phyloP scores from a whole-genome alignment of 768 basidiomycete genomes.

The Leccinum sublutescens region DNA sequence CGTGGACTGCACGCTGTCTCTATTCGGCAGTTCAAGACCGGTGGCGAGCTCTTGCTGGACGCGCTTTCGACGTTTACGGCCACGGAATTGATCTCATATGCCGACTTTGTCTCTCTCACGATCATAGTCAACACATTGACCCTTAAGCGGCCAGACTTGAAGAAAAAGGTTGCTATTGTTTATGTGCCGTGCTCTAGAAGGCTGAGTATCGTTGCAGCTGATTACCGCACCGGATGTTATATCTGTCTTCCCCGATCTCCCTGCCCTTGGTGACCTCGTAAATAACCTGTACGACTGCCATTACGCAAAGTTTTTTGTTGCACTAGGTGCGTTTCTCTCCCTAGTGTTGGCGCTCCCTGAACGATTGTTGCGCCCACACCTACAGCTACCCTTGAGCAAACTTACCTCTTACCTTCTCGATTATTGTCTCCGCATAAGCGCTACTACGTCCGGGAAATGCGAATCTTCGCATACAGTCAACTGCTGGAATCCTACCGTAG shows the following conservation, averaged over 20 bases:
- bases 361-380: neutral
- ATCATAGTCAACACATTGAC: conserved; percentile 78
- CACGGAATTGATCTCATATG: conserved; percentile 82
- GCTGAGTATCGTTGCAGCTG: conserved; percentile 47
- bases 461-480: conserved; percentile 89
- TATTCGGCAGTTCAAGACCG: conserved; percentile 87
- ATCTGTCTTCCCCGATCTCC: conserved; percentile 78
- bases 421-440: conserved; percentile 82
- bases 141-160: conserved; percentile 79
- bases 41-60: conserved; percentile 83
- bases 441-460: conserved; percentile 93
- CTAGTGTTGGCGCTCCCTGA: conserved; percentile 3
- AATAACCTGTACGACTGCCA: conserved; percentile 90
- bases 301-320: conserved; percentile 91
- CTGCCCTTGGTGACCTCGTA: conserved; percentile 77
- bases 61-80: conserved; percentile 95
- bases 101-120: conserved; percentile 85
- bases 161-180: conserved; percentile 68
- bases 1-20: conserved; percentile 80
- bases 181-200: neutral
- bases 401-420: conserved; percentile 83
- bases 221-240: conserved; percentile 86
- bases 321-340: conserved; percentile 57
- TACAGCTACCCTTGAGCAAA: conserved; percentile 84
- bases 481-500: conserved; percentile 89